Conservation (phyloP, 352 stramenopile genomes). For the Globisporangium canariense region DNA sequence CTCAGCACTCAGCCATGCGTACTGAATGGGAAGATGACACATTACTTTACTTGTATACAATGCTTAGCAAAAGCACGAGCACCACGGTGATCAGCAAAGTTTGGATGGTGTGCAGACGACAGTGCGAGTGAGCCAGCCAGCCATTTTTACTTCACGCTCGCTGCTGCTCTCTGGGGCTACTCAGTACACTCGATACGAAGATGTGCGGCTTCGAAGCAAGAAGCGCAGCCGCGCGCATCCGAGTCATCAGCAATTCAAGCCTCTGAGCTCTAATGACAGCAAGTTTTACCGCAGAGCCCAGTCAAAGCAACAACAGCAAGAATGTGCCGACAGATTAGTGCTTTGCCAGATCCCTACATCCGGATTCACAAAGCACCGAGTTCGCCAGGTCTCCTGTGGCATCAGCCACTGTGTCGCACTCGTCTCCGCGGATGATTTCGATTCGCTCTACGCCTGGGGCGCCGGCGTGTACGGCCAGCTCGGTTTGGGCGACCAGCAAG, state of each 20-base stretch:
- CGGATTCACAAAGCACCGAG: slow-evolving; percentile 3
- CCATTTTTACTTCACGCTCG: neutral
- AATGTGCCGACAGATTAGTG: neutral
- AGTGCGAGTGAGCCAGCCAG: neutral
- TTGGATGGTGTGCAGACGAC: neutral
- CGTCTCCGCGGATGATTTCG: neutral
- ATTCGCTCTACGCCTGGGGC: slow-evolving; percentile 31
- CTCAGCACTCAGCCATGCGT: too few relatives aligned
- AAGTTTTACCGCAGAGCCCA: neutral
- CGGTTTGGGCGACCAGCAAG: slow-evolving; percentile 28
- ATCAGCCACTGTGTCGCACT: slow-evolving; percentile 38
- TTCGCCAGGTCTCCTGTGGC: slow-evolving; percentile 36
- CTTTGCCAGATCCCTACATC: slow-evolving; percentile 1
- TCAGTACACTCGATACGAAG: slow-evolving; percentile 18
- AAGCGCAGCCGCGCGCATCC: slow-evolving; percentile 20
- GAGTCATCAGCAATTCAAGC: slow-evolving; percentile 19
- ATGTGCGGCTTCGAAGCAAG: slow-evolving; percentile 17
- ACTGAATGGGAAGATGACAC: too few relatives aligned
- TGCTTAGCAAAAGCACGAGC: neutral
- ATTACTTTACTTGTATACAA: too few relatives aligned
- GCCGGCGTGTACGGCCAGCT: slow-evolving; percentile 44
- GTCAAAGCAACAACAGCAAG: neutral
- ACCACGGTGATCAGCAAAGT: neutral
- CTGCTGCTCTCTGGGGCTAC: neutral
- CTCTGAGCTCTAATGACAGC: slow-evolving; percentile 10